These are phyloP conservation scores for Artemisia annua DNA, from an alignment of 129 eudicot species.

Conservation along the genomic window DNA sequence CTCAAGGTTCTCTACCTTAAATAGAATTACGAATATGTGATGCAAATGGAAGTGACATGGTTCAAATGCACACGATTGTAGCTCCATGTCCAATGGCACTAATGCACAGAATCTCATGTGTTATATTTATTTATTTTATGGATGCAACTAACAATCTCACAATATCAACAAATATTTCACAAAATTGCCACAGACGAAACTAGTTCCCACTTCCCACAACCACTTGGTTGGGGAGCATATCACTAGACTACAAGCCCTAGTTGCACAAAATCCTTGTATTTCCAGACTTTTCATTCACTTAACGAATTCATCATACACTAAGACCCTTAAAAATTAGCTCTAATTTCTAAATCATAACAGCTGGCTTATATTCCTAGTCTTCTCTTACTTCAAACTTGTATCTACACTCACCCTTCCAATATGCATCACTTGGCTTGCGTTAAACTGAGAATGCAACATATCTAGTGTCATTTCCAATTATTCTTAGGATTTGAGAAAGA, in stretches of 20 bases:
- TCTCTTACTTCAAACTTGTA: constrained; percentile 9
- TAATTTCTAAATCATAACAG: neutral
- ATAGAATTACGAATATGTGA: neutral
- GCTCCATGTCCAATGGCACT: neutral
- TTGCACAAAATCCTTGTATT: constrained; percentile 2
- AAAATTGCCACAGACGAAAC: too few relatives aligned
- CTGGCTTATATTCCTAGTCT: constrained; percentile 1
- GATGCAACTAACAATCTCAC: too few relatives aligned
- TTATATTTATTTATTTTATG: too few relatives aligned
- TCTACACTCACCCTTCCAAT: constrained; percentile 1
- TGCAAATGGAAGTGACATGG: neutral
- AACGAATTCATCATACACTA: constrained; percentile 11
- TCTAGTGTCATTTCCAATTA: constrained; percentile 8
- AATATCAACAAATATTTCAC: too few relatives aligned
- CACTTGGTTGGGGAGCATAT: too few relatives aligned
- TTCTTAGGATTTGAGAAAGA: neutral
- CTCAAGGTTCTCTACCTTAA: neutral
- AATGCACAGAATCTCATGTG: neutral
- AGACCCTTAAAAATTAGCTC: constrained; percentile 1
- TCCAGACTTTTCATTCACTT: neutral
- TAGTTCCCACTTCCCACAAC: too few relatives aligned
- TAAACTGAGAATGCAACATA: neutral
- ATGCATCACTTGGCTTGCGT: neutral
- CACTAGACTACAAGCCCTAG: too few relatives aligned
- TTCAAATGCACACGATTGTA: neutral